Evolutionary conservation across 2,329 filamentous ascomycete genomes (phyloP).

Genomic region (Aspergillus sp.): DNA sequence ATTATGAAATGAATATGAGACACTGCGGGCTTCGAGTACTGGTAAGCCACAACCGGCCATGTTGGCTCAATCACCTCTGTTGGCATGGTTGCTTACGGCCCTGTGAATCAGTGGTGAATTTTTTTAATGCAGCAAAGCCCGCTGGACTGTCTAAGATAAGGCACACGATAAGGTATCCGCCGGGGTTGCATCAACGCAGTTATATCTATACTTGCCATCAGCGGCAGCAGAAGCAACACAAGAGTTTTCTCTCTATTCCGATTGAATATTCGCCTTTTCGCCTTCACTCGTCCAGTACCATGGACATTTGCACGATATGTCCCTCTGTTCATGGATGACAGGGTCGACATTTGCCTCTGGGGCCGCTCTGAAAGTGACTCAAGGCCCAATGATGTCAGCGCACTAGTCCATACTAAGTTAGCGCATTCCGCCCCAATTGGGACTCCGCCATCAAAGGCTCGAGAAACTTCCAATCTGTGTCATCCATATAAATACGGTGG

Average conservation of each 20-base stretch:
- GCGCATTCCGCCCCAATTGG: constrained; percentile 23
- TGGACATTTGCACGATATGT: neutral
- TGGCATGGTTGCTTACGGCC: neutral
- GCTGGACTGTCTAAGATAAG: neutral
- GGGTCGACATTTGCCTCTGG: neutral
- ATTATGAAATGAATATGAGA: constrained; percentile 4
- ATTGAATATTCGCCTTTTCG: neutral
- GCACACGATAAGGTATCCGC: too few species aligned
- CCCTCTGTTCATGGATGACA: neutral
- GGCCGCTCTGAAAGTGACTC: neutral
- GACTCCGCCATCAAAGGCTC: constrained; percentile 29
- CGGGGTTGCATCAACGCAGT: too few species aligned
- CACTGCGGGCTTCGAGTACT: neutral
- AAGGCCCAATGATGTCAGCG: constrained; percentile 19
- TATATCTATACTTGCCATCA: neutral
- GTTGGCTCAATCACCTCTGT: neutral
- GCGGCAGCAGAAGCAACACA: neutral
- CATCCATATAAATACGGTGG: constrained; percentile 36
- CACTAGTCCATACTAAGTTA: constrained; percentile 25
- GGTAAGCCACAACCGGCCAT: neutral
- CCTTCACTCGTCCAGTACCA: neutral
- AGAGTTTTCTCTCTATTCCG: neutral
- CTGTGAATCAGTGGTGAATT: neutral
- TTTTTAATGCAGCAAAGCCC: neutral
- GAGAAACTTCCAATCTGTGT: constrained; percentile 43